Conservation (phyloP, 768 basidiomycete genomes). For the Hericium alpestre region DNA sequence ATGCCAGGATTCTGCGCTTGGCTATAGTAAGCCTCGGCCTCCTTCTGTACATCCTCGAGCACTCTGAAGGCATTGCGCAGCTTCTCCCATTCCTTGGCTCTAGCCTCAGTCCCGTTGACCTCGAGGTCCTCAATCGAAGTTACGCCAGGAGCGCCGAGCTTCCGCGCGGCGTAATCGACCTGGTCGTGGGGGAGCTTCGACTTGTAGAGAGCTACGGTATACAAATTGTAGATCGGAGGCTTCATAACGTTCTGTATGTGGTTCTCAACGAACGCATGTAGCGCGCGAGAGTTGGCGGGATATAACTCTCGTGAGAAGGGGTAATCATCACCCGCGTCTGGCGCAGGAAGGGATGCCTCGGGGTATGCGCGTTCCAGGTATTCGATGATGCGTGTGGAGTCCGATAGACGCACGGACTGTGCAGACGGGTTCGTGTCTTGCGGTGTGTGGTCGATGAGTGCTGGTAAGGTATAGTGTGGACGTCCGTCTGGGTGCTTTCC, state of each 20-base stretch:
- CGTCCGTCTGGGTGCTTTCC: background rate
- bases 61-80: background rate
- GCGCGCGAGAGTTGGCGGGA: slow-evolving; percentile 15
- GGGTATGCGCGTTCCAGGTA: slow-evolving; percentile 25
- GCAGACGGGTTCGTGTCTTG: slow-evolving; percentile 17
- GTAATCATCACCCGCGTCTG: background rate
- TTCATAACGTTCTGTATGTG: slow-evolving; percentile 12
- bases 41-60: background rate
- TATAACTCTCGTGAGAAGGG: background rate
- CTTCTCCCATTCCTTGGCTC: slow-evolving; percentile 1
- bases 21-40: background rate
- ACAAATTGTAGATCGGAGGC: slow-evolving; percentile 9
- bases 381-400: slow-evolving; percentile 26
- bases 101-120: background rate
- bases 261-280: slow-evolving; percentile 18
- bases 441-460: background rate
- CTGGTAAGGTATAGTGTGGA: background rate
- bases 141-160: background rate
- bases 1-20: background rate
- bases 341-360: background rate
- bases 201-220: slow-evolving; percentile 7
- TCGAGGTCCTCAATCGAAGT: background rate
- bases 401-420: slow-evolving; percentile 19
- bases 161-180: background rate
- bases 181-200: background rate